Percentiles rank a stretch among this genome's conserved stretches.
These are phyloP conservation scores for Eucalyptus leucophloia DNA, from an alignment of 345 rosid species.

Conservation along the genomic window DNA sequence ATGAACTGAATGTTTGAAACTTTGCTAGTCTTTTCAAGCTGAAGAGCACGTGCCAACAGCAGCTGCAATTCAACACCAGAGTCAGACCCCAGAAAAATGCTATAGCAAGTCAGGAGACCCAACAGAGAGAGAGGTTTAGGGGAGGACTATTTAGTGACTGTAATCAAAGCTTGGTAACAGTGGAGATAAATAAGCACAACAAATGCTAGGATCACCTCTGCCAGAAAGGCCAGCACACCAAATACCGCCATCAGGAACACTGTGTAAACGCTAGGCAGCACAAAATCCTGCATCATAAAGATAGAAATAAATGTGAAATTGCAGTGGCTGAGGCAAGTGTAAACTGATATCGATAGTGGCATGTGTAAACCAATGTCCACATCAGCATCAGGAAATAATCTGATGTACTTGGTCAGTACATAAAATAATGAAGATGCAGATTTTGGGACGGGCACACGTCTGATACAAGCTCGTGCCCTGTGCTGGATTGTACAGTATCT, in stretches of 20 bases:
- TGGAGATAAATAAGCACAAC: neutral
- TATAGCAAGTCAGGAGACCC: neutral
- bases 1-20: slow-evolving; percentile 56
- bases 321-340: neutral
- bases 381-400: neutral
- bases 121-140: neutral
- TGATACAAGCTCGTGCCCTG: neutral
- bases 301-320: neutral
- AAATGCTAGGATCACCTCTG: slow-evolving; percentile 39
- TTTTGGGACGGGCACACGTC: neutral
- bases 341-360: neutral
- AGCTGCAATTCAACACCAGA: slow-evolving; percentile 19
- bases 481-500: neutral
- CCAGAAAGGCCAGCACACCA: slow-evolving; percentile 61
- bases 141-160: neutral
- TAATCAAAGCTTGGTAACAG: neutral
- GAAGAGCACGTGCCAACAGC: slow-evolving; percentile 73
- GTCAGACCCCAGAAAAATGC: neutral
- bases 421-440: neutral
- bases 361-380: neutral
- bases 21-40: slow-evolving; percentile 84
- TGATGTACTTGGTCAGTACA: neutral
- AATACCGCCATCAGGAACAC: slow-evolving; percentile 43
- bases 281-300: slow-evolving; percentile 39
- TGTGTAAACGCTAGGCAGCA: slow-evolving; percentile 48